phyloP scores from a whole-genome alignment of 2,329 filamentous ascomycete genomes.

The Aspergillus ruber region DNA sequence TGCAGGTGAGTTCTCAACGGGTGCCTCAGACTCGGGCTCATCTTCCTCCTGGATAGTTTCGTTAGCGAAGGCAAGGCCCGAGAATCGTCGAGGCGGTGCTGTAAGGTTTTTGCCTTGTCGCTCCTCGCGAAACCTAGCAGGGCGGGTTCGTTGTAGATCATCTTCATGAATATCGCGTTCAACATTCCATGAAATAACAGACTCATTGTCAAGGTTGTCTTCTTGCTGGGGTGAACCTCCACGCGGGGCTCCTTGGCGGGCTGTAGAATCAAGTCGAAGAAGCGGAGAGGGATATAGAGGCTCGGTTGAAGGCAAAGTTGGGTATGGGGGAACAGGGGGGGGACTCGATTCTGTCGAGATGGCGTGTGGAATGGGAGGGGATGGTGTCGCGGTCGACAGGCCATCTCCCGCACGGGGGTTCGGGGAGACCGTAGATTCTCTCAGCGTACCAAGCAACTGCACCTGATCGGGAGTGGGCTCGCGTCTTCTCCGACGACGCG shows the following conservation, averaged over 20 bases:
- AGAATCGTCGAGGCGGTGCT: slow-evolving; percentile 30
- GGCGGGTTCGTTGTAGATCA: slow-evolving; percentile 27
- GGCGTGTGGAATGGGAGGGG: slow-evolving; percentile 27
- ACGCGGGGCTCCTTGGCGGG: slow-evolving; percentile 6
- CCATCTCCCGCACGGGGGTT: slow-evolving; percentile 3
- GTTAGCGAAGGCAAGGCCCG: slow-evolving; percentile 22
- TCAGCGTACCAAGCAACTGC: slow-evolving; percentile 24
- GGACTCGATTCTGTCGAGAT: slow-evolving; percentile 29
- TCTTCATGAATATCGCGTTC: slow-evolving; percentile 33
- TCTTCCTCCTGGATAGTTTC: slow-evolving; percentile 26
- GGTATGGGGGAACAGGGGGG: slow-evolving; percentile 16
- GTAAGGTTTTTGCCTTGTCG: slow-evolving; percentile 27
- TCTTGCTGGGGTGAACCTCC: slow-evolving; percentile 14
- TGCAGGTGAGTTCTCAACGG: neutral
- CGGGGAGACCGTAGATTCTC: slow-evolving; percentile 19
- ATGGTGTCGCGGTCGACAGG: slow-evolving; percentile 27
- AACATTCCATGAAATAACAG: slow-evolving; percentile 27
- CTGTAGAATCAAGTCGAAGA: slow-evolving; percentile 10
- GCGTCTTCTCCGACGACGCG: slow-evolving; percentile 17
- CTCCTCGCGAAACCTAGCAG: slow-evolving; percentile 15
- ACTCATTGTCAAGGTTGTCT: slow-evolving; percentile 27
- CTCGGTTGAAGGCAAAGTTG: slow-evolving; percentile 11
- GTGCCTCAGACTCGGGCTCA: slow-evolving; percentile 11
- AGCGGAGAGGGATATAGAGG: slow-evolving; percentile 26
- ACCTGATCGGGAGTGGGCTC: slow-evolving; percentile 30